Percentiles rank a stretch among this genome's conserved stretches.
phyloP scores from a whole-genome alignment of 2,329 filamentous ascomycete genomes.

The Neopestalotiopsis clavispora region DNA sequence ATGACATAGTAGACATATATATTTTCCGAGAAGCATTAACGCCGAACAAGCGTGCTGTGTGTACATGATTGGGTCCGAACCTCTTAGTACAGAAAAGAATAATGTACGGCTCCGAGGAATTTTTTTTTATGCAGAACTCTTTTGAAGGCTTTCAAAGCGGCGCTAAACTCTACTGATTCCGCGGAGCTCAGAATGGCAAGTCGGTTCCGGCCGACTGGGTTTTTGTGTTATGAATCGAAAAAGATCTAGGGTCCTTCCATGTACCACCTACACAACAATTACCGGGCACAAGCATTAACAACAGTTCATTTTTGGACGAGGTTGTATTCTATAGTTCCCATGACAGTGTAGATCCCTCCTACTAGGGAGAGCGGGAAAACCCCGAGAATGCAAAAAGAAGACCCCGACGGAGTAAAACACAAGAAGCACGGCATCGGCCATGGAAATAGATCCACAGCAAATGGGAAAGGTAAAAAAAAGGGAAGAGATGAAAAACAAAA shows the following conservation, averaged over 20 bases:
- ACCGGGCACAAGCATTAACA: background rate
- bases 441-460: background rate
- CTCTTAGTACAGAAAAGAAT: too few relatives aligned
- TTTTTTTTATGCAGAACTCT: too few relatives aligned
- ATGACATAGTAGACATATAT: too few relatives aligned
- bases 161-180: too few relatives aligned
- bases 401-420: background rate
- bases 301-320: background rate
- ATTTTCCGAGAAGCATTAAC: too few relatives aligned
- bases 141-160: too few relatives aligned
- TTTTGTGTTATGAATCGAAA: background rate
- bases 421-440: background rate
- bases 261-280: background rate
- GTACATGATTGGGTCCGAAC: too few relatives aligned
- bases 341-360: constrained; percentile 4
- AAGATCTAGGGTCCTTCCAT: background rate
- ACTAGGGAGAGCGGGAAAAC: background rate
- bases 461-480: background rate
- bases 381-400: background rate
- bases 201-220: background rate
- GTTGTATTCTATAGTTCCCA: background rate
- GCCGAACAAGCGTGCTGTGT: too few relatives aligned
- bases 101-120: too few relatives aligned
- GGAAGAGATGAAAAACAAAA: too few relatives aligned
- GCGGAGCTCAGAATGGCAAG: too few relatives aligned